phyloP scores from a whole-genome alignment of 202 grass and related monocot species.

The Digitaria exilis region DNA sequence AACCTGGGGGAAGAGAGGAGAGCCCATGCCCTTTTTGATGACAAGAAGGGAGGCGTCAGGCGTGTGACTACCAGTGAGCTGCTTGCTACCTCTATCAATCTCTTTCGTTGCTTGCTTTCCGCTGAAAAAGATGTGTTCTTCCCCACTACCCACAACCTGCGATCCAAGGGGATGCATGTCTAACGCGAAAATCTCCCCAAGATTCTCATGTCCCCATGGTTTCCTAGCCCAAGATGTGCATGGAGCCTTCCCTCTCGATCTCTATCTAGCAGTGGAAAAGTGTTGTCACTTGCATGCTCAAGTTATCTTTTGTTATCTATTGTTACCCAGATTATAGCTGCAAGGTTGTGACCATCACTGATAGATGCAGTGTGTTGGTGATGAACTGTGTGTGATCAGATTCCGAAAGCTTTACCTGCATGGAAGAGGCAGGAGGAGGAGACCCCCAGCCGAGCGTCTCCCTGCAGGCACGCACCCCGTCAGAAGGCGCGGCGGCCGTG shows the following conservation, averaged over 20 bases:
- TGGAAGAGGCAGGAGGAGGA: conserved; percentile 63
- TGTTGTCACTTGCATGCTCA: conserved; percentile 17
- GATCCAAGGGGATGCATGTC: too few relatives aligned
- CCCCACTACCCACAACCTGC: conserved; percentile 23
- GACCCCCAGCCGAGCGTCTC: conserved; percentile 49
- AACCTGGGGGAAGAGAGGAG: conserved; percentile 43
- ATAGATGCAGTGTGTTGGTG: conserved; percentile 34
- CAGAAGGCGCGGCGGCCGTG: conserved; percentile 42
- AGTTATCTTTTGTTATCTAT: conserved; percentile 35
- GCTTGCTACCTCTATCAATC: conserved; percentile 48
- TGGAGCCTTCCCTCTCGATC: conserved; percentile 35
- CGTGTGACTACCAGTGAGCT: conserved; percentile 55
- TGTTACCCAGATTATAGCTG: not conserved
- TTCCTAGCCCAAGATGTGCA: conserved; percentile 43
- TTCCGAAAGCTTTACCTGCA: conserved; percentile 58
- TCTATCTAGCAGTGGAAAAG: conserved; percentile 40
- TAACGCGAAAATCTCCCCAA: conserved; percentile 33
- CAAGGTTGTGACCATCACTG: conserved; percentile 26
- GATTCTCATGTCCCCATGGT: conserved; percentile 23
- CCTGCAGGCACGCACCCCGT: conserved; percentile 30
- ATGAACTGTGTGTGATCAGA: conserved; percentile 52
- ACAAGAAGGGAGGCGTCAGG: conserved; percentile 35
- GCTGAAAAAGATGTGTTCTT: conserved; percentile 53
- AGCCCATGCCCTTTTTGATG: conserved; percentile 21
- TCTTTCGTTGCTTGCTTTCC: conserved; percentile 60